Base-by-base conservation (phyloP, 129 eudicot genomes). In the Tagetes patula region DNA sequence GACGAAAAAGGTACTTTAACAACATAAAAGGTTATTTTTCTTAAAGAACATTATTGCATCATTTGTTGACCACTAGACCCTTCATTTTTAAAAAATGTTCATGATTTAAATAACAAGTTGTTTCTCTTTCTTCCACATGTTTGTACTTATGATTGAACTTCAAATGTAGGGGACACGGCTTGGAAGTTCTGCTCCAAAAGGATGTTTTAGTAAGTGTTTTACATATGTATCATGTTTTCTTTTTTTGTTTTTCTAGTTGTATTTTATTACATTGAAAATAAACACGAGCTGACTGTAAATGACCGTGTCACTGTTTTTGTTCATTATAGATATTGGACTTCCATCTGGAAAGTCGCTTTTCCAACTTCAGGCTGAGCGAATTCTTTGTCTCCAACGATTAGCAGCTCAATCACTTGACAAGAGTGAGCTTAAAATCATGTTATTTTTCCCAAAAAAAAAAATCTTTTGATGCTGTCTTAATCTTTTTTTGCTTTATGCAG, bases 261-360 rank as follows among this genome's bases (percentile, higher is more conserved):
- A 8, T 43, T 38, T 48, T 42, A 7, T 46, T 52, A 52, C 58
- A 32, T 8, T 65, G 27, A 38, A 8, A 73, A 1, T 32, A 14
- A 54, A 41, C 65, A 54, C 20, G 33, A 14, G 27, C 41, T 8
- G 39, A 52, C 46, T 49, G 62, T 70, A 14, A 30, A 37, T 70
- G 2, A 53, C 41, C 42, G 43, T 37, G n/a, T 71, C 13, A 50
- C 52, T 46, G 27, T 77, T 66, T 64, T 3, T 40, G 60, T 77
- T 84, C 34, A 33, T 77, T 79, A 36, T 85, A 95, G 99, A 95
- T 80, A 95, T 95, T 53, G 97, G 97, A 50, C 97, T 95, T 74
- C 99, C 99, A 70, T 95, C 99, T 65, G 96, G 99, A 55, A 95
- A 95, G 78, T 95, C 99, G 59, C 99, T 95, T 73, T 95, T 91